These are phyloP conservation scores for Saccharum spontaneum DNA, from an alignment of 176 grass and related monocot species.

Conservation along the genomic window DNA sequence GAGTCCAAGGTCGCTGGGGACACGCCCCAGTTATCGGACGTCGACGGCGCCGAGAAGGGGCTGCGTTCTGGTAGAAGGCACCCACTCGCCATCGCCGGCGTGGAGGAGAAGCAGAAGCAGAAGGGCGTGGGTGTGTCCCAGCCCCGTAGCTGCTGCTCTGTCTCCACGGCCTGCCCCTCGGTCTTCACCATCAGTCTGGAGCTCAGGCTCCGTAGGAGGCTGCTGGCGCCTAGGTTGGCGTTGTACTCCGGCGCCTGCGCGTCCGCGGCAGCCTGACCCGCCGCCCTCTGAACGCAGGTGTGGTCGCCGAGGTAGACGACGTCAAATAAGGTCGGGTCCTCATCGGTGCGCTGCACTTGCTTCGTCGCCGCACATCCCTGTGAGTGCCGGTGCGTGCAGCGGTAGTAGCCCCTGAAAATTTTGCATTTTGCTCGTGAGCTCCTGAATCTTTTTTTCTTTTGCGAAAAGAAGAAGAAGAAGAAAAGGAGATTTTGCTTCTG, in stretches of 20 bases:
- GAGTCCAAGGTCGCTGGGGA: conserved; percentile 56
- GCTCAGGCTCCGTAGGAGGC: too few species aligned
- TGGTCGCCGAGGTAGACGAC: conserved; percentile 58
- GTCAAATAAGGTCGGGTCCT: conserved; percentile 59
- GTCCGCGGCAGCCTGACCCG: background rate
- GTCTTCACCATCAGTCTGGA: conserved; percentile 41
- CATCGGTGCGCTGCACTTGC: conserved; percentile 66
- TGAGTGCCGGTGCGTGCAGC: conserved; percentile 50
- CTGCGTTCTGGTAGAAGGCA: background rate
- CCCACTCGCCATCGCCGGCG: conserved; percentile 30
- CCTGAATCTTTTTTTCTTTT: too few species aligned
- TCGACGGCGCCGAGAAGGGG: conserved; percentile 31
- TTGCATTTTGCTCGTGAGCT: background rate
- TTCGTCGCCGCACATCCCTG: conserved; percentile 61
- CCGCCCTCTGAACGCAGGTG: conserved; percentile 43
- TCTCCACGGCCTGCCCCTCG: conserved; percentile 4
- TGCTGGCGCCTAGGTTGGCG: background rate
- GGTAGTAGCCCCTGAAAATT: conserved; percentile 65
- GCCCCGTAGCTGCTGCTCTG: background rate
- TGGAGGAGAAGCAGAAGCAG: conserved; percentile 39
- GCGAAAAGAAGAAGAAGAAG: too few species aligned
- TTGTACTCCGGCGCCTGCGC: conserved; percentile 3
- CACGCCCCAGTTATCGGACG: conserved; percentile 29
- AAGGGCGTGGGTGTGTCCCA: conserved; percentile 31
- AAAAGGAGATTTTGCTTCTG: too few species aligned